Evolutionary conservation across 352 stramenopile species (phyloP), one percentile per base, ranked within the genome.

Genomic region (Pythium aquatile): DNA sequence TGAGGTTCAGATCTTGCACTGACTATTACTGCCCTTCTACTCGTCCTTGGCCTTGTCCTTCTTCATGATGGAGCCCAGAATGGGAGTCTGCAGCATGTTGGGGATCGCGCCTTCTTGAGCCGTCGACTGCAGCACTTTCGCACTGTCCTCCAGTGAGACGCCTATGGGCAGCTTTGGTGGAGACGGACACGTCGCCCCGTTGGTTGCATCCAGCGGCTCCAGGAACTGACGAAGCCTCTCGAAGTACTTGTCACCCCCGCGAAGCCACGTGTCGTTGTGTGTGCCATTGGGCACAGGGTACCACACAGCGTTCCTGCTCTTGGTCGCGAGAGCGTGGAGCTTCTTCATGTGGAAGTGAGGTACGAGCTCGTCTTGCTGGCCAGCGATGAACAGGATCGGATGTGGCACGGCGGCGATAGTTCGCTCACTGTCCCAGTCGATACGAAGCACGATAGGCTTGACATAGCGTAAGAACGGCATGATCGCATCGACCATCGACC

Each of bases 191-290:
- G 62, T 73, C 28, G 44, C 66, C 32, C 44, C 63, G 39, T 58
- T 47, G 8, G 53, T 33, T 44, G 46, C 40, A 3, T 28, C 47
- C 30, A 91, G 64, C 5, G 61, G 58, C 44, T 85, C 72, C 48
- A 97, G 60, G 52, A 97, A 97, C 20, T 70, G 40, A 5, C 73
- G 73, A 39, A 96, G 54, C 35, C 81, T 64, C 0, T 84, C 76
- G 74, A 90, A 96, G 78, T 98, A 98, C 42, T 77, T 77, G 44
- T 86, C 72, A 6, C 93, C 93, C 17, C 95, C 93, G 47, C 91
- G 81, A 32, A 97, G 66, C 91, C 91, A 98, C 39, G 91, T 97
- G 75, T 98, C 93, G 67, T 98, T 98, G 72, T 98, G 95, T 3
- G 90, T 98, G 5, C 95, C 95, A 10, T 91, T 79, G n/a, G 88